Conservation (phyloP, 1,139 yeast genomes). For the Kodamaea fungicola region DNA sequence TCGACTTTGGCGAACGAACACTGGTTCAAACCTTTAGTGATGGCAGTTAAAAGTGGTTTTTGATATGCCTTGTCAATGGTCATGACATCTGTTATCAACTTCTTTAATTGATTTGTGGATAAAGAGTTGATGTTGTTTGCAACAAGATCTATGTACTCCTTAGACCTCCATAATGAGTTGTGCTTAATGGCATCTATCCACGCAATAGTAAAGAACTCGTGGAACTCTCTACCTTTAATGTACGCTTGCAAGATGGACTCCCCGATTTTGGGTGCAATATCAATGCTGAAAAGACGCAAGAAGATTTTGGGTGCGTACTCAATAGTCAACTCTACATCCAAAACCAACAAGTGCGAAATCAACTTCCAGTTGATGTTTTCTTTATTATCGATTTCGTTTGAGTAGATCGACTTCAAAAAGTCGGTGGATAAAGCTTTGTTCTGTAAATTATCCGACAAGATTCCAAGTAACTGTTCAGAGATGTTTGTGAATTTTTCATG, state of each 20-base stretch:
- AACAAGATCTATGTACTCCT: slow-evolving; percentile 31
- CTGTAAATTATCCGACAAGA: slow-evolving; percentile 27
- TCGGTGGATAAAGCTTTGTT: slow-evolving; percentile 48
- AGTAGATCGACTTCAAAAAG: slow-evolving; percentile 37
- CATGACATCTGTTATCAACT: slow-evolving; percentile 18
- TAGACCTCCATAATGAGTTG: slow-evolving; percentile 23
- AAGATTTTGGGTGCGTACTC: slow-evolving; percentile 28
- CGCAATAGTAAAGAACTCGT: slow-evolving; percentile 39
- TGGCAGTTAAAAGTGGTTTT: slow-evolving; percentile 28
- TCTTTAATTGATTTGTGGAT: slow-evolving; percentile 44
- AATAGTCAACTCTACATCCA: slow-evolving; percentile 53
- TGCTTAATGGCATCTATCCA: slow-evolving; percentile 41
- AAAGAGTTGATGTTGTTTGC: slow-evolving; percentile 39
- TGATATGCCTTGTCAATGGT: slow-evolving; percentile 7
- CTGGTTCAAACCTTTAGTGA: slow-evolving; percentile 38
- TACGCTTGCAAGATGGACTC: slow-evolving; percentile 44
- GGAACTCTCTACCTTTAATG: slow-evolving; percentile 57
- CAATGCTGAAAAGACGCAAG: slow-evolving; percentile 13
- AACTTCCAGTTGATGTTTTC: slow-evolving; percentile 39
- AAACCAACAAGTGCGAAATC: slow-evolving; percentile 38
- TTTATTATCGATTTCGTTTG: slow-evolving; percentile 22
- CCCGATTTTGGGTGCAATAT: slow-evolving; percentile 23
- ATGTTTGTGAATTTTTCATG: slow-evolving; percentile 25
- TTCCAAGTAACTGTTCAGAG: slow-evolving; percentile 36
- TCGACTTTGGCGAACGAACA: slow-evolving; percentile 20